Evolutionary conservation across 192 early-diverging fungal genomes (phyloP).

Genomic region (Coemansia sp.): DNA sequence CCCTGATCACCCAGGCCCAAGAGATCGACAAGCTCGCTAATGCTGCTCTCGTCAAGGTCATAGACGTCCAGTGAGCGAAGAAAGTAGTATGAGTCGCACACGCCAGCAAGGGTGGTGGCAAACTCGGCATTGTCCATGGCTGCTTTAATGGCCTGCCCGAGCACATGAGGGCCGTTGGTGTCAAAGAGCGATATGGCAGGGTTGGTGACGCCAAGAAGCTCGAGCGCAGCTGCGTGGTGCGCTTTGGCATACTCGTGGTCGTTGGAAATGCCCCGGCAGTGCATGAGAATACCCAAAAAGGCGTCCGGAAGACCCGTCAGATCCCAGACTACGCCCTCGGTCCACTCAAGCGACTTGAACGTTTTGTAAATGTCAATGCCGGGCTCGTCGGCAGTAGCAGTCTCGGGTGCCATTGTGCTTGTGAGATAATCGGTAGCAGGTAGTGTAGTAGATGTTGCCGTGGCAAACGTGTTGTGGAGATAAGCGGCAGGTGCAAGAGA

Average conservation of each 20-base stretch:
- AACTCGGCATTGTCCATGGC: constrained; percentile 12
- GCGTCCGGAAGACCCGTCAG: constrained; percentile 41
- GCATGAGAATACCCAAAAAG: constrained; percentile 28
- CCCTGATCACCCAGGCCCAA: constrained; percentile 14
- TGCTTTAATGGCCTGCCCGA: constrained; percentile 25
- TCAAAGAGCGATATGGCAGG: constrained; percentile 27
- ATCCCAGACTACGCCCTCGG: constrained; percentile 33
- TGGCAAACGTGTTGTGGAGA: not conserved
- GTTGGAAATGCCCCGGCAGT: constrained; percentile 25
- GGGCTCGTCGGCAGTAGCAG: not conserved
- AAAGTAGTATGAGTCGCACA: constrained; percentile 49
- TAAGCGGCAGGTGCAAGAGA: not conserved
- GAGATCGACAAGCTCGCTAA: constrained; percentile 29
- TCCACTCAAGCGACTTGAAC: constrained; percentile 45
- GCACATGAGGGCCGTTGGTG: constrained; percentile 21
- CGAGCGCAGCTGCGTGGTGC: constrained; percentile 15
- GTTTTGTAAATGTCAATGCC: constrained; percentile 8
- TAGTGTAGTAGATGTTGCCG: not conserved
- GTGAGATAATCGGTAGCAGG: not conserved
- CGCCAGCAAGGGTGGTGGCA: constrained; percentile 23
- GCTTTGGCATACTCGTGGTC: constrained; percentile 14
- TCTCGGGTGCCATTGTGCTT: not conserved
- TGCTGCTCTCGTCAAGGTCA: constrained; percentile 17
- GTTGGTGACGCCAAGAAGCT: constrained; percentile 17
- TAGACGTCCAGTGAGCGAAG: constrained; percentile 33